Evolutionary conservation across 768 basidiomycete genomes (phyloP), one percentile per base, ranked within the genome.

Genomic region (Naganishia randhawae): DNA sequence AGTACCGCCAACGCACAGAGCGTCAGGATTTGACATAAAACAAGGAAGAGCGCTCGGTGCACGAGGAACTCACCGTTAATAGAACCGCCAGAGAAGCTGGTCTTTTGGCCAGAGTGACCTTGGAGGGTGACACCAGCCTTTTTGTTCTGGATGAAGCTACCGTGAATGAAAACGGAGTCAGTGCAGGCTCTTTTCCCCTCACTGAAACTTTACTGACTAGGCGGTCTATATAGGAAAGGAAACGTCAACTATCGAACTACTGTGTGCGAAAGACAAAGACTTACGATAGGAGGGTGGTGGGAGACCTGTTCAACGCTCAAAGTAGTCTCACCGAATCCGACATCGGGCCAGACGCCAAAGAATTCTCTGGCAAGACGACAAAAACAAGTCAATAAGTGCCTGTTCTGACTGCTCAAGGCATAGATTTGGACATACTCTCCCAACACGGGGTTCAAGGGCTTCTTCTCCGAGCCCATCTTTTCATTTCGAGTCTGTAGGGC

Each of bases 391-490:
- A 14, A 71, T 72, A 39, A 66, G 70, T 57, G 66, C 65, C 19
- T 63, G 71, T 31, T 19, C 11, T 3, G 32, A 0, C 2, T 16
- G 57, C 1, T 1, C 35, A 33, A 42, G n/a, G 22, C 22, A 50
- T 17, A 37, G 17, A 29, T 11, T 22, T 48, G 19, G 7, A 69
- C 71, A 54, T 71, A 67, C 72, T 78, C 92, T 80, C 92, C 92
- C 17, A 96, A 88, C 11, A 91, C 92, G 37, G 95, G 95, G 77
- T 99, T 99, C 65, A 99, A 84, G 17, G 95, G 95, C 92, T 98
- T 98, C 84, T 98, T 98, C 85, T 98, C 94, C 0, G 90, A 92
- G 16, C 95, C 95, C 86, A 92, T 89, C 71, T 88, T 88, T 82
- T 96, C 93, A 74, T 97, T 97, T 55, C 94, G 84, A 19, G 91